Percentiles rank a stretch among this genome's conserved stretches.
phyloP scores from a whole-genome alignment of 2,329 filamentous ascomycete species.

The Juglanconis oblonga region DNA sequence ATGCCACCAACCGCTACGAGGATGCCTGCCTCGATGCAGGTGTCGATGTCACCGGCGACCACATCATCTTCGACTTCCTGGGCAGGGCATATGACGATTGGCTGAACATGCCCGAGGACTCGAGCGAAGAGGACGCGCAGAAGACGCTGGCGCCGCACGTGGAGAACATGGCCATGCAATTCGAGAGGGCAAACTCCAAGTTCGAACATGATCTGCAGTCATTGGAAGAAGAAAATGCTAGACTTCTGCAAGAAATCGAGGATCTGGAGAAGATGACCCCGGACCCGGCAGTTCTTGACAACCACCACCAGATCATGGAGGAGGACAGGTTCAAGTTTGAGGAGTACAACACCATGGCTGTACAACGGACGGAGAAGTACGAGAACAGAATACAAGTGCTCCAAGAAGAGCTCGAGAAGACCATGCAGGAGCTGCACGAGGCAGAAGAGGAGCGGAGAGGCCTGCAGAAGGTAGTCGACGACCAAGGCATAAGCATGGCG shows the following conservation, averaged over 20 bases:
- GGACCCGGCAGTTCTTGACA: constrained; percentile 78
- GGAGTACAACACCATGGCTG: constrained; percentile 83
- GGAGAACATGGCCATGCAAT: constrained; percentile 81
- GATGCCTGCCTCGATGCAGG: constrained; percentile 86
- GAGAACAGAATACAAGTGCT: constrained; percentile 75
- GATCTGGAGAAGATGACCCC: constrained; percentile 84
- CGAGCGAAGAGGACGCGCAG: constrained; percentile 79
- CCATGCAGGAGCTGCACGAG: constrained; percentile 69
- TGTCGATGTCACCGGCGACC: constrained; percentile 82
- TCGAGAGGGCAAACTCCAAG: constrained; percentile 79
- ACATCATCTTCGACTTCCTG: constrained; percentile 92
- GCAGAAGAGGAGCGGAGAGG: constrained; percentile 77
- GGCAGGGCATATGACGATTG: constrained; percentile 89
- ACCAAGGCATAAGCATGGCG: constrained; percentile 91
- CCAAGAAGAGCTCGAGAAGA: constrained; percentile 82
- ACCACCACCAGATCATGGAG: constrained; percentile 89
- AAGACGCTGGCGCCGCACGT: constrained; percentile 79
- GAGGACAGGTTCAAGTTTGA: constrained; percentile 95
- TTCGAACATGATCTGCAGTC: constrained; percentile 81
- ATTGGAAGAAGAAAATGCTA: constrained; percentile 81
- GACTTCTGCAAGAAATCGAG: constrained; percentile 80
- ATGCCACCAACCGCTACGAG: constrained; percentile 75
- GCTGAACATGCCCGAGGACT: constrained; percentile 88
- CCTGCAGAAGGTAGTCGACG: constrained; percentile 84
- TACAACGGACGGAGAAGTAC: constrained; percentile 85